A percentile compares a stretch with the other conserved stretches of the same genome.
phyloP scores from a whole-genome alignment of 768 basidiomycete genomes.

The Termitomyces sp. region DNA sequence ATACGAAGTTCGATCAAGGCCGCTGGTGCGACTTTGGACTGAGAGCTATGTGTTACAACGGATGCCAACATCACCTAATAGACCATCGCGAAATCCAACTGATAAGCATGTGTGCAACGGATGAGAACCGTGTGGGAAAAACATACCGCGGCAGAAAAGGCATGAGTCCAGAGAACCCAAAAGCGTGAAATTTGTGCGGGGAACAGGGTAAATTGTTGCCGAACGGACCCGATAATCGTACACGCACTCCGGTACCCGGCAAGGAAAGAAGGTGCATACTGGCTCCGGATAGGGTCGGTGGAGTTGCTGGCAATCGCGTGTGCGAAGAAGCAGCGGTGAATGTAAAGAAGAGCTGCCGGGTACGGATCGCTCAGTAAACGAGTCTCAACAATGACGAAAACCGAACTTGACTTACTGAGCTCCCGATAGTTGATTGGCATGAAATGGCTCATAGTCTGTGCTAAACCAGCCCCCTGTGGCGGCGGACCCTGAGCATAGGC shows the following conservation, averaged over 20 bases:
- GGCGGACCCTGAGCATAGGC: conserved; percentile 51
- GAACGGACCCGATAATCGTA: conserved; percentile 47
- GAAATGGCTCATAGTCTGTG: conserved; percentile 66
- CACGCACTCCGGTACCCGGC: conserved; percentile 68
- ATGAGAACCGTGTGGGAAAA: neutral
- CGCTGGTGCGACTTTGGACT: conserved; percentile 66
- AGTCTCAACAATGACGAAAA: neutral
- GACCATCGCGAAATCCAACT: neutral
- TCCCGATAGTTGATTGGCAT: conserved; percentile 76
- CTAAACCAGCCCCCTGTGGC: conserved; percentile 46
- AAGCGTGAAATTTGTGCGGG: conserved; percentile 59
- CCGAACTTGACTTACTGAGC: conserved; percentile 43
- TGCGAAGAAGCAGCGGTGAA: conserved; percentile 76
- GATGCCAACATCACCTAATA: conserved; percentile 73
- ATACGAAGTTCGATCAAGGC: conserved; percentile 62
- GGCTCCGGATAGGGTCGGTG: conserved; percentile 63
- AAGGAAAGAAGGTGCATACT: conserved; percentile 62
- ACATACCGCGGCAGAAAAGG: conserved; percentile 61
- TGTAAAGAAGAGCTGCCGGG: conserved; percentile 57
- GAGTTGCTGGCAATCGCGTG: conserved; percentile 66
- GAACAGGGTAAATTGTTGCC: conserved; percentile 44
- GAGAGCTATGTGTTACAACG: conserved; percentile 66
- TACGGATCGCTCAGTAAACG: neutral
- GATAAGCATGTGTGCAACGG: neutral
- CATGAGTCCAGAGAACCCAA: conserved; percentile 74